Percentiles rank a stretch among this genome's conserved stretches.
Conservation (phyloP, 768 basidiomycete genomes). For the Brasilioporus rufonigricans region DNA sequence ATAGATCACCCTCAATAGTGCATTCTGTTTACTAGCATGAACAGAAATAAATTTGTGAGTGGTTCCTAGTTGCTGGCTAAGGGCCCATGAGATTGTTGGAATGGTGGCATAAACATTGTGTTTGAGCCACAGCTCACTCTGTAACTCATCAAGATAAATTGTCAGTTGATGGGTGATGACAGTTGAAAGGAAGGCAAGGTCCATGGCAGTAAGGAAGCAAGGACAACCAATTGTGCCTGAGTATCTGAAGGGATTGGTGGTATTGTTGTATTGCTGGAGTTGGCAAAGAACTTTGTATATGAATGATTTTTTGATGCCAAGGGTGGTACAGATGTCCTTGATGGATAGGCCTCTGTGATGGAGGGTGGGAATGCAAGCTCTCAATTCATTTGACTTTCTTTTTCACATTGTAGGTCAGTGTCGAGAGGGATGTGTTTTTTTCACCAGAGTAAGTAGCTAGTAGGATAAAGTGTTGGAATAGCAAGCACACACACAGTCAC, state of each 20-base stretch:
- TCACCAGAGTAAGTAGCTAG: too few relatives aligned
- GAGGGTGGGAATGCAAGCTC: too few relatives aligned
- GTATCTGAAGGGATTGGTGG: background rate
- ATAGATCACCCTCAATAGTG: background rate
- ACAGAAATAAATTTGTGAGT: constrained; percentile 3
- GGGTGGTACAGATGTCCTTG: background rate
- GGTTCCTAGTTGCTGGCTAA: background rate
- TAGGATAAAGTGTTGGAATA: too few relatives aligned
- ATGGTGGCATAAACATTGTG: background rate
- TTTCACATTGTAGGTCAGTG: too few relatives aligned
- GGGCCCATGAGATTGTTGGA: background rate
- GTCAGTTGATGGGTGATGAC: background rate
- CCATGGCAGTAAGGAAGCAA: background rate
- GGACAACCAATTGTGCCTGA: background rate
- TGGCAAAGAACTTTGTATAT: background rate
- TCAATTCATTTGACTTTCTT: too few relatives aligned
- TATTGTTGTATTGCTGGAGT: background rate
- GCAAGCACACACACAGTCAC: too few relatives aligned
- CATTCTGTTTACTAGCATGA: background rate
- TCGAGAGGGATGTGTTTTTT: too few relatives aligned
- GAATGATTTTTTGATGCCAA: background rate
- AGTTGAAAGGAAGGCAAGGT: background rate
- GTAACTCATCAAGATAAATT: background rate
- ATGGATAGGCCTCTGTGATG: background rate
- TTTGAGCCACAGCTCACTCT: background rate